A percentile compares a stretch with the other conserved stretches of the same genome.
These are phyloP conservation scores for Tetracladium marchalianum DNA, from an alignment of 495 filamentous ascomycete genomes.

Conservation along the genomic window DNA sequence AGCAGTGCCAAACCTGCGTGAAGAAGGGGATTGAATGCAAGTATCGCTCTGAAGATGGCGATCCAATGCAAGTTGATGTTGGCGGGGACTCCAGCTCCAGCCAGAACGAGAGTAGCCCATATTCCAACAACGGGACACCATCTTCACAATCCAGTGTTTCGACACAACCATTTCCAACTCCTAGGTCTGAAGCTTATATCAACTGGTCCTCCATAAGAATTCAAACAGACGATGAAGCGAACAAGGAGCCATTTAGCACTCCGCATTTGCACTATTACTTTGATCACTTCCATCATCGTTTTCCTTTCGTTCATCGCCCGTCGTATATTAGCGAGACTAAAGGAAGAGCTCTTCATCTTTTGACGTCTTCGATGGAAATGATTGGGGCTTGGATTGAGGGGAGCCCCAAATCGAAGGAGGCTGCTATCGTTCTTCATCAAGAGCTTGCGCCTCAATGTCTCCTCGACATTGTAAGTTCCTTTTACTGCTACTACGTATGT, in stretches of 20 bases:
- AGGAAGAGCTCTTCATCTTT: background rate
- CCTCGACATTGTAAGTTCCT: conserved; percentile 4
- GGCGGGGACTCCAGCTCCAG: background rate
- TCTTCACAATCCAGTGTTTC: background rate
- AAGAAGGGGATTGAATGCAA: conserved; percentile 18
- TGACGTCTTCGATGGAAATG: conserved; percentile 12
- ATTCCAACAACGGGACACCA: too few relatives aligned
- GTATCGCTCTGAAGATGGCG: conserved; percentile 7
- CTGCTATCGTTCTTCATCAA: conserved; percentile 6
- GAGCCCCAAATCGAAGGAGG: conserved; percentile 4
- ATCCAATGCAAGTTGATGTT: background rate
- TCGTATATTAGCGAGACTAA: background rate
- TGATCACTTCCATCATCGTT: conserved; percentile 15
- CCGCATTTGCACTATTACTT: conserved; percentile 7
- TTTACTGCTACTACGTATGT: too few relatives aligned
- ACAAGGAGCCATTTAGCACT: background rate
- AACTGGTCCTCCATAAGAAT: background rate
- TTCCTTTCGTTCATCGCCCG: conserved; percentile 12
- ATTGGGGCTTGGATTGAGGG: conserved; percentile 16
- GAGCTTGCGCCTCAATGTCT: conserved; percentile 1
- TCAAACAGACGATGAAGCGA: background rate
- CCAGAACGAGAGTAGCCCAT: background rate
- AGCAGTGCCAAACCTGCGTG: conserved; percentile 18
- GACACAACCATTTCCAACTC: background rate
- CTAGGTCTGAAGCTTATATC: background rate